Evolutionary conservation across 208 protist species (phyloP).

Genomic region (Leishmania turanica): DNA sequence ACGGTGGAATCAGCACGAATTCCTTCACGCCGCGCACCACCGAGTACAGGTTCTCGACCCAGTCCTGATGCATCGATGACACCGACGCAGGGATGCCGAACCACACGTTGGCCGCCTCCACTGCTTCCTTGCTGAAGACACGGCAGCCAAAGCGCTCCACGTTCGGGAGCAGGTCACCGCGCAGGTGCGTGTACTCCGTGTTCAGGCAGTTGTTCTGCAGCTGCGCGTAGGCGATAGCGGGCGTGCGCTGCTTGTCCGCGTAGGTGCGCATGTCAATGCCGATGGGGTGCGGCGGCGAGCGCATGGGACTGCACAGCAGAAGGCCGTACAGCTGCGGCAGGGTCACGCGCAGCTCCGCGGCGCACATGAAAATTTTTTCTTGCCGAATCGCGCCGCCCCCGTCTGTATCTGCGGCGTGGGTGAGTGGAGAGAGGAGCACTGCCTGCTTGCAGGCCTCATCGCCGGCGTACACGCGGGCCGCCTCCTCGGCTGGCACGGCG

Average conservation of each 20-base stretch:
- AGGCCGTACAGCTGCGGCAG: conserved; percentile 79
- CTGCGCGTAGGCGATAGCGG: conserved; percentile 82
- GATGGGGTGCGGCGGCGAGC: conserved; percentile 26
- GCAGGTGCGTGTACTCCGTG: conserved; percentile 77
- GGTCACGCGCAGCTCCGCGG: conserved; percentile 74
- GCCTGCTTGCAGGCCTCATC: conserved; percentile 21
- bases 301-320: conserved; percentile 52
- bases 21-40: conserved; percentile 91
- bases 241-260: conserved; percentile 7
- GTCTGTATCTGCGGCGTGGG: background rate
- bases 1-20: conserved; percentile 89
- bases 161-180: conserved; percentile 54
- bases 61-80: conserved; percentile 92
- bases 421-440: conserved; percentile 12
- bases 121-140: conserved; percentile 59
- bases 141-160: conserved; percentile 72
- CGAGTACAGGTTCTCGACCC: conserved; percentile 92
- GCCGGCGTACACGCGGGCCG: conserved; percentile 25
- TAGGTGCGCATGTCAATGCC: conserved; percentile 70
- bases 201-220: conserved; percentile 92
- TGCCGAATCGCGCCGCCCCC: conserved; percentile 1
- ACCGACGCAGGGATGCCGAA: conserved; percentile 81
- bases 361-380: conserved; percentile 84
- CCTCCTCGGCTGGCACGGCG: conserved; percentile 35
- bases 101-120: conserved; percentile 92